Base-by-base conservation (phyloP, 768 basidiomycete genomes). In the Grammothele lineata region DNA sequence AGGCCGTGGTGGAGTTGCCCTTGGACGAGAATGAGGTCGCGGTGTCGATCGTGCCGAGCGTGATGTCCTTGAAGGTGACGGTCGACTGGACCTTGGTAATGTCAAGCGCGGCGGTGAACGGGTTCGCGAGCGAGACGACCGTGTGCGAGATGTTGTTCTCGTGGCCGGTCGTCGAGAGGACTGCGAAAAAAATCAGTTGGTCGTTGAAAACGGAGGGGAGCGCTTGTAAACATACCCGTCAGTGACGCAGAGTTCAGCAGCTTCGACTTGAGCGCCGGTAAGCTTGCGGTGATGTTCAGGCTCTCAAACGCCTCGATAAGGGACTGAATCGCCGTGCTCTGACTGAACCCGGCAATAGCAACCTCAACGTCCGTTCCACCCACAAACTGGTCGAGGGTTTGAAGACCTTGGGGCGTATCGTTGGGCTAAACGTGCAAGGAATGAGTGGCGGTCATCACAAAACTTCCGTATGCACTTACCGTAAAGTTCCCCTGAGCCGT, bases 321-420 rank as follows among this genome's bases (percentile, higher is more conserved):
- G 3, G 85, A 85, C 2, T 67, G 63, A 11, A 85, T 67, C 9
- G 73, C 56, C 3, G 85, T 86, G 56, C 83, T 85, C 30, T 74
- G 74, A 41, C 70, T 65, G 55, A 73, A 85, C 4, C 85, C 85
- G 23, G 64, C 60, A 43, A 87, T 86, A 8, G 62, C 62, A 14
- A 87, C 63, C 37, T 70, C 62, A 11, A 82, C 80, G 50, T 84
- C 82, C 55, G 72, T 76, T 40, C 78, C 74, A 12, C 78, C 75
- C 36, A 87, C 76, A 57, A 87, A 88, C 30, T 87, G 77, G 44
- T 79, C 74, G 25, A 89, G 69, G 1, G 85, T 85, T 53, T 81
- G 70, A 39, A 70, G 62, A 24, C 83, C 84, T 59, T 80, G 69
- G 0, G 77, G 74, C 47, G 68, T 82, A 24, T 67, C 67, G 59